These are phyloP conservation scores for Backusella psychrophila DNA, from an alignment of 192 early-diverging fungal genomes.

Conservation along the genomic window DNA sequence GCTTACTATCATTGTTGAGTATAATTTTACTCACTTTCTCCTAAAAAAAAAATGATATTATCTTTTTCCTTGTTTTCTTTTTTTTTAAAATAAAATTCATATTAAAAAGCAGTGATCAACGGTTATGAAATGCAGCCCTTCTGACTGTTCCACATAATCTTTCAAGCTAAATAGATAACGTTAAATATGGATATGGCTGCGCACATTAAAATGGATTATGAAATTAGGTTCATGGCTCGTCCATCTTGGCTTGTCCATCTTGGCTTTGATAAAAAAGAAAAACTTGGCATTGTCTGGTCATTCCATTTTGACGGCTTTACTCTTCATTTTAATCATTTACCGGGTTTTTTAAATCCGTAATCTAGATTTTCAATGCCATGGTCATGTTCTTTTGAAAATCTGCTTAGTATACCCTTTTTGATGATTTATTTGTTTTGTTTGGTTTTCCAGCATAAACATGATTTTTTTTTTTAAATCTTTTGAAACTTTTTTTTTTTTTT, in stretches of 20 bases:
- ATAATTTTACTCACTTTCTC: neutral
- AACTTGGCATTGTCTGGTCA: neutral
- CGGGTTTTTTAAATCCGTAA: neutral
- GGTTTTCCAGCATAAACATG: neutral
- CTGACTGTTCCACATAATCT: too few relatives aligned
- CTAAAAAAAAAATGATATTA: neutral
- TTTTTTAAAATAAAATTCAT: neutral
- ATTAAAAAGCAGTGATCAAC: too few relatives aligned
- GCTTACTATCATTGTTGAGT: neutral
- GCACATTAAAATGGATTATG: too few relatives aligned
- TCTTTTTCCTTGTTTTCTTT: neutral
- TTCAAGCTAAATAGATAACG: too few relatives aligned
- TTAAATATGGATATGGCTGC: too few relatives aligned
- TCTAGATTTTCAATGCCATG: too few relatives aligned
- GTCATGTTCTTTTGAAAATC: too few relatives aligned
- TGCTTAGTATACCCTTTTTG: neutral
- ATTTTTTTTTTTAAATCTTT: neutral
- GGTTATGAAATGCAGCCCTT: too few relatives aligned
- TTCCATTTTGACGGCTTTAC: too few relatives aligned
- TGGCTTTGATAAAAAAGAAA: too few relatives aligned
- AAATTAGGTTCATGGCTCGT: too few relatives aligned
- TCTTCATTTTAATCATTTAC: neutral
- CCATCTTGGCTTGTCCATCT: too few relatives aligned
- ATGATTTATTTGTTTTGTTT: neutral
- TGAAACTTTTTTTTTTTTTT: neutral